These are phyloP conservation scores for Scolecobasidium constrictum DNA, from an alignment of 2,329 filamentous ascomycete species.

Conservation along the genomic window DNA sequence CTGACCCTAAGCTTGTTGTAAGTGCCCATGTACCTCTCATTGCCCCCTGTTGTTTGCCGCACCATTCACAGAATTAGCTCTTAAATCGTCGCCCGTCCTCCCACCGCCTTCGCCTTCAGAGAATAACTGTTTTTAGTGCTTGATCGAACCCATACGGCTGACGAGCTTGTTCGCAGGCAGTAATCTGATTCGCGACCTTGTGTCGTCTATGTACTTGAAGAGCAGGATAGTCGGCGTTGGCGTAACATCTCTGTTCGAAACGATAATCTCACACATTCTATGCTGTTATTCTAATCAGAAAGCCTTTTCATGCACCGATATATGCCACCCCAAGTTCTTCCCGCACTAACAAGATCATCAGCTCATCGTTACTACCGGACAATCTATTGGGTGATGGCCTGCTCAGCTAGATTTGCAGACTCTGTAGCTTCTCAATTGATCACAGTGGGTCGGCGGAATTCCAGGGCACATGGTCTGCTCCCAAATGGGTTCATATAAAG, in stretches of 20 bases:
- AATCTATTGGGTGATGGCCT: neutral
- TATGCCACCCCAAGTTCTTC: no score
- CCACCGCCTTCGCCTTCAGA: neutral
- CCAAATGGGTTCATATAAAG: no score
- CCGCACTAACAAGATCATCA: neutral
- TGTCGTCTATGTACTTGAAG: no score
- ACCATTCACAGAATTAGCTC: neutral
- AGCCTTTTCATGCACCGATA: no score
- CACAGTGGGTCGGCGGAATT: no score
- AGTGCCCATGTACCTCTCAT: constrained; percentile 26
- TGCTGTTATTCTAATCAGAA: no score
- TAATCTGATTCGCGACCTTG: neutral
- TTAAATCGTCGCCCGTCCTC: neutral
- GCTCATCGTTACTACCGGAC: neutral
- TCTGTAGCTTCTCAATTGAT: no score
- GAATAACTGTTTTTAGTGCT: neutral
- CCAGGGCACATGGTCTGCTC: no score
- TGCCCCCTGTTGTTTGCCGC: neutral
- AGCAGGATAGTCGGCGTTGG: no score
- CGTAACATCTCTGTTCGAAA: no score
- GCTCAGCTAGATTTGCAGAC: no score
- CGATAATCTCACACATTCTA: neutral
- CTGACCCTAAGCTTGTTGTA: constrained; percentile 68
- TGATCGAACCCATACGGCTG: neutral
- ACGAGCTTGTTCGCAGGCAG: neutral